Evolutionary conservation across 805 yeast genomes (phyloP).

Genomic region (Metschnikowia lachancei): DNA sequence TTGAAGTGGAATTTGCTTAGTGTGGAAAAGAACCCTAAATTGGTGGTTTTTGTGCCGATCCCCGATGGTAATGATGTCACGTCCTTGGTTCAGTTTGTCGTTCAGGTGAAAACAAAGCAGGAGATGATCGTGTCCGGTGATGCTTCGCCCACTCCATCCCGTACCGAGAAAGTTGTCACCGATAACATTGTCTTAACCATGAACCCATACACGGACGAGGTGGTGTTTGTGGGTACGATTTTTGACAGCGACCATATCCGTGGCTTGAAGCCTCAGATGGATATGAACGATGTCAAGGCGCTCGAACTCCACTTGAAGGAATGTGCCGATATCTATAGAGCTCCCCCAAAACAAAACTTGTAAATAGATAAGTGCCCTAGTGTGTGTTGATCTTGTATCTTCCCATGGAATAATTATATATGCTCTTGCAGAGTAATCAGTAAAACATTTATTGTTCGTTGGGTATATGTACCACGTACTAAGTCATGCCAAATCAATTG

Average conservation of each 20-base stretch:
- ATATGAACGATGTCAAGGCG: slow-evolving; percentile 17
- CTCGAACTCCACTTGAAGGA: slow-evolving; percentile 27
- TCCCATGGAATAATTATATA: neutral
- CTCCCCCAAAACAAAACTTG: slow-evolving; percentile 27
- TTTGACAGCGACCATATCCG: slow-evolving; percentile 38
- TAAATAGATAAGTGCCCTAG: slow-evolving; percentile 8
- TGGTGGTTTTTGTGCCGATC: slow-evolving; percentile 66
- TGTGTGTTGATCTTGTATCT: too few relatives aligned
- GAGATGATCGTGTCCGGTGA: slow-evolving; percentile 29
- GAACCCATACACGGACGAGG: slow-evolving; percentile 38
- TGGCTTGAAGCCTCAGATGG: slow-evolving; percentile 38
- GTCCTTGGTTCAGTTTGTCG: slow-evolving; percentile 38
- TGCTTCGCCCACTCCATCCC: slow-evolving; percentile 20
- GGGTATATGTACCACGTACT: neutral
- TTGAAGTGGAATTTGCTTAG: slow-evolving; percentile 77
- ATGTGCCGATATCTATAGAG: slow-evolving; percentile 42
- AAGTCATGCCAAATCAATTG: neutral
- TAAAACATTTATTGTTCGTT: slow-evolving; percentile 1
- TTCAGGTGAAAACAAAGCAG: slow-evolving; percentile 38
- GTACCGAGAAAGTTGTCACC: slow-evolving; percentile 29
- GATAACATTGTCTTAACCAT: slow-evolving; percentile 41
- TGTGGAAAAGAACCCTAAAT: slow-evolving; percentile 68
- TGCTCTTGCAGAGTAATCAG: slow-evolving; percentile 1
- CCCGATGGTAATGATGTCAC: slow-evolving; percentile 45
- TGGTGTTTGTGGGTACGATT: slow-evolving; percentile 41